Evolutionary conservation across 2,329 filamentous ascomycete species (phyloP), one percentile per base, ranked within the genome.

Genomic region (Botryotinia convoluta): DNA sequence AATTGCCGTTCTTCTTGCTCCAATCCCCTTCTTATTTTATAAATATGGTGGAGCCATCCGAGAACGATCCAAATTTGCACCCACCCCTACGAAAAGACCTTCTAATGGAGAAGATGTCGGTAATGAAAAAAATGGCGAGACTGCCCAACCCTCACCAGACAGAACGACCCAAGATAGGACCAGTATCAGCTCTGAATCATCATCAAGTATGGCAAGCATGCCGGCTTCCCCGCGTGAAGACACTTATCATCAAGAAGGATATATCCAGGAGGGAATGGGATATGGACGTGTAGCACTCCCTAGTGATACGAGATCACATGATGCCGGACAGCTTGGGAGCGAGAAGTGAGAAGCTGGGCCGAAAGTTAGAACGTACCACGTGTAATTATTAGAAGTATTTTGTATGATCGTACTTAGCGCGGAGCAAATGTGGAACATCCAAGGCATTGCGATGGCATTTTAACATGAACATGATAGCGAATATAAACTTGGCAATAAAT

Each of bases 181-280:
- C n/a, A 70, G 5, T 57, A 37, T 10, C 6, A 37, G 37, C 64
- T 63, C 42, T 51, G 35, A 54, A 1, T 74, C 74, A 71, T 68
- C 70, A 86, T 60, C 86, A 81, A 1, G 82, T 77, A 4, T 85
- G 85, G 51, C 86, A 81, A 1, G 82, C 77, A 4, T 90, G 87
- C 73, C 45, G 12, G 6, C 35, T 72, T 39, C 35, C 8, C 69
- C 60, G 1, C 69, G 69, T 16, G 73, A 71, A 26, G 73, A 59
- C n/a, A 72, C 69, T 26, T 72, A 72, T 67, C 37, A 57, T 35
- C 60, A 72, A 22, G 69, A 72, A 22, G 69, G 69, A 7, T 67
- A 72, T n/a, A 72, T 72, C 22, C 61, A 72, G 37, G 60, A 72
- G 60, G 69, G 69, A 2, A 67, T 72, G 60, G 60, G 69, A n/a